Evolutionary conservation across 2,329 filamentous ascomycete genomes (phyloP).

Genomic region (Sporothrix phasma): DNA sequence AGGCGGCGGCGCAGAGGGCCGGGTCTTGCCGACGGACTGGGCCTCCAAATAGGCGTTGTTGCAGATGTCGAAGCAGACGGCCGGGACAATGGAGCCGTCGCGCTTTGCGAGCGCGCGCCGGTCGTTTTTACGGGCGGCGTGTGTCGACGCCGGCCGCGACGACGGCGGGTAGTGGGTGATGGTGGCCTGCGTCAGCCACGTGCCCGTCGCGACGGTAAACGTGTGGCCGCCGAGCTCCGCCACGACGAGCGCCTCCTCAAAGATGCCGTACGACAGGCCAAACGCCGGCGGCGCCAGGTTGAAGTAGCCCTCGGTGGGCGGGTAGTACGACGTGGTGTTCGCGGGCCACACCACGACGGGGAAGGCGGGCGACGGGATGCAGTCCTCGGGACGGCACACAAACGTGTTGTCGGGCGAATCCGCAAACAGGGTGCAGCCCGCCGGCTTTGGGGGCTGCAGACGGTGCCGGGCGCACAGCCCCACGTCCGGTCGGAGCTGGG

Average conservation of each 20-base stretch:
- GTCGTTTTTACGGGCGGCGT: not conserved
- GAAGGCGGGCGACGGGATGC: conserved; percentile 33
- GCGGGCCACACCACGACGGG: conserved; percentile 33
- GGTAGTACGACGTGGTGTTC: conserved; percentile 41
- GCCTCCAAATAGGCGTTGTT: conserved; percentile 40
- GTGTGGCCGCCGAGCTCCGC: conserved; percentile 27
- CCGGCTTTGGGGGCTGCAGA: conserved; percentile 45
- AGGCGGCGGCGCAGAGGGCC: conserved; percentile 34
- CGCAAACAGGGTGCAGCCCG: conserved; percentile 42
- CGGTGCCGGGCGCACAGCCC: conserved; percentile 43
- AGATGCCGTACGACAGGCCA: conserved; percentile 54
- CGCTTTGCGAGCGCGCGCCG: conserved; percentile 29
- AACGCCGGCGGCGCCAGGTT: conserved; percentile 54
- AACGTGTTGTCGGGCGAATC: conserved; percentile 37
- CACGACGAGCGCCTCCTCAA: conserved; percentile 35
- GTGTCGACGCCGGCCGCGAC: conserved; percentile 5
- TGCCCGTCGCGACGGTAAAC: conserved; percentile 41
- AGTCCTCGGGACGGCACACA: conserved; percentile 36
- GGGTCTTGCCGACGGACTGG: conserved; percentile 37
- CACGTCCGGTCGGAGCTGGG: conserved; percentile 37
- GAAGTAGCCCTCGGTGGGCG: conserved; percentile 48
- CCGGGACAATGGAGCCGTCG: conserved; percentile 31
- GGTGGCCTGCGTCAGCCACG: conserved; percentile 43
- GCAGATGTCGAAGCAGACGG: conserved; percentile 44
- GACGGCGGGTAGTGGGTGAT: conserved; percentile 33